Base-by-base conservation (phyloP, 2,329 filamentous ascomycete species). In the Fusarium nanum region DNA sequence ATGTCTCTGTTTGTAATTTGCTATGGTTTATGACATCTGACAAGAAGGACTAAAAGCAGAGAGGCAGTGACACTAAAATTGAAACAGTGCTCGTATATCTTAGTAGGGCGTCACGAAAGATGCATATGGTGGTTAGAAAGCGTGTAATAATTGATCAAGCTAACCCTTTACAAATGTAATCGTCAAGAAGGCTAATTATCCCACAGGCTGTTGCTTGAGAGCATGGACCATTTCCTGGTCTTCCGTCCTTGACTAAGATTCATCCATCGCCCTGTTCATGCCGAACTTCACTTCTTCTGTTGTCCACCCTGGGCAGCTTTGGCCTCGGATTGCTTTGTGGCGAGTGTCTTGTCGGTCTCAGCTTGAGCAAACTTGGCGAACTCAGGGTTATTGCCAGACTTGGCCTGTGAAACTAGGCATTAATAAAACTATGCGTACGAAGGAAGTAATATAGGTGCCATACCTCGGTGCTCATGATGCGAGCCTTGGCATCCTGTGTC, bases 331-430 rank as follows among this genome's bases (percentile, higher is more conserved):
- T 22, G 9, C 23, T 52, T 40, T 3, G 23, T 41, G 23, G 32
- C 49, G 11, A 37, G 23, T 2, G 9, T 30, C n/a, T 50, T 48
- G 47, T 59, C 56, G 14, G 30, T 30, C 22, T 60, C 59, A 11
- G 37, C 7, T 50, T 68, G 56, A 12, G 63, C 70, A 34, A 34
- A 16, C n/a, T 16, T 5, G 37, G 54, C 34, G n/a, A 72, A 70
- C 11, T 25, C 41, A 1, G 37, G 6, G 5, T 68, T 23, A 22
- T 56, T 71, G 12, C 50, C 46, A 4, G n/a, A 18, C 42, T 63
- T 69, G 46, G 52, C 66, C 58, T 65, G n/a, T 16, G 11, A 20
- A 7, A 27, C 3, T 41, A 18, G 9, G 9, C 9, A 18, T 57
- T 14, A 57, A 11, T 4, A 13, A 52, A 22, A 18, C n/a, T 20